These are phyloP conservation scores for Lotus japonicus DNA, from an alignment of 306 rosid genomes.

Conservation along the genomic window DNA sequence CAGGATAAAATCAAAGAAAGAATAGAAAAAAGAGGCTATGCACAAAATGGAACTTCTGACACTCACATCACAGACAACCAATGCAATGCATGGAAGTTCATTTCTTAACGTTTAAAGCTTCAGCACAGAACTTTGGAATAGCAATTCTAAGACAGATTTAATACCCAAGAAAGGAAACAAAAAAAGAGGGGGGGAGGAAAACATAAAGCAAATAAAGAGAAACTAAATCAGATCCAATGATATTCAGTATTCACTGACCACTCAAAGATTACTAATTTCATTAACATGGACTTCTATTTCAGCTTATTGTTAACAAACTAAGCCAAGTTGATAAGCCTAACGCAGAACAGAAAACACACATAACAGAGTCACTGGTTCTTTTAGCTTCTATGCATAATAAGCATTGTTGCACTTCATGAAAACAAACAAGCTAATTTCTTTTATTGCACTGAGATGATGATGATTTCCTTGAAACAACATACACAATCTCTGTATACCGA, in stretches of 20 bases:
- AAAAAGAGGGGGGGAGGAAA: not conserved
- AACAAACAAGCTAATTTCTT: not conserved
- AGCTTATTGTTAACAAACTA: not conserved
- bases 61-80: too few species aligned
- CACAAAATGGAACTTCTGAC: too few species aligned
- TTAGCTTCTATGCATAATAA: too few species aligned
- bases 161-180: not conserved
- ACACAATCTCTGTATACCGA: constrained; percentile 83
- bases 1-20: too few species aligned
- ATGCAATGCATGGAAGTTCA: too few species aligned
- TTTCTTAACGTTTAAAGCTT: too few species aligned
- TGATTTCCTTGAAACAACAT: constrained; percentile 25
- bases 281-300: constrained; percentile 1
- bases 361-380: too few species aligned
- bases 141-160: constrained; percentile 4
- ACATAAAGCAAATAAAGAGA: too few species aligned
- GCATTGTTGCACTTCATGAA: constrained; percentile 1
- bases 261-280: not conserved
- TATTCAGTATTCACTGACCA: not conserved
- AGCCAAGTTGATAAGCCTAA: not conserved
- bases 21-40: too few species aligned
- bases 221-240: constrained; percentile 3
- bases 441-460: not conserved
- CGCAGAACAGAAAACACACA: too few species aligned
- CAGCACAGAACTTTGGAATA: too few species aligned